Evolutionary conservation across 495 filamentous ascomycete species (phyloP), one percentile per base, ranked within the genome.

Genomic region (Aspergillus nidulans): DNA sequence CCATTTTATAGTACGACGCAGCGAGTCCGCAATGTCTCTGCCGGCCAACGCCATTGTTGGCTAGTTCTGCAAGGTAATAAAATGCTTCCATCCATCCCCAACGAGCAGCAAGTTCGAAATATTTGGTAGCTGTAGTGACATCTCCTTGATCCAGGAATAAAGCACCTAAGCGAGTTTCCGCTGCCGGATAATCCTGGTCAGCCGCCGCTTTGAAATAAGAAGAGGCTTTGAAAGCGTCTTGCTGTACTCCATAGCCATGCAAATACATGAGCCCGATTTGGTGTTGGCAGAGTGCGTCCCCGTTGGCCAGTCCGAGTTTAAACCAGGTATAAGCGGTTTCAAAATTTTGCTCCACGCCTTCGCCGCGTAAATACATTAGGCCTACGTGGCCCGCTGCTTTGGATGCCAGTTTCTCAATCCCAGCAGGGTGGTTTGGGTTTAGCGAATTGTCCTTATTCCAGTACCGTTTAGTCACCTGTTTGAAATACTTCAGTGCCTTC

Each of bases 51-150:
- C 90, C 92, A 51, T 88, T 81, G 56, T 91, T 84, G 45, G 82
- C 88, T 68, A 97, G 81, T 69, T 97, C 94, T 0, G 90, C 94
- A 3, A 99, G 85, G 65, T 95, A 95, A 71, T 97, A 99, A 60
- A 88, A 92, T 1, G 94, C 87, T 69, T 97, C 94, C 57, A 97
- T 89, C 68, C 89, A 89, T 13, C 85, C 85, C 71, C 91, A 90
- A 30, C 91, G 81, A 46, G 87, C 88, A 18, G 95, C 94, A n/a
- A 94, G 77, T 57, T 97, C 92, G 56, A 99, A 97, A 64, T 96
- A 96, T 28, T 83, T 79, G 39, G 81, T 88, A 4, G 94, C 94
- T 5, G 84, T 84, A 3, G 81, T 74, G 9, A 89, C 67, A 53
- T 90, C 84, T 15, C 91, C 90, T 68, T 97, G 94, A 58, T 97